These are phyloP conservation scores for Cucumis cinereus DNA, from an alignment of 306 rosid genomes.

Conservation along the genomic window DNA sequence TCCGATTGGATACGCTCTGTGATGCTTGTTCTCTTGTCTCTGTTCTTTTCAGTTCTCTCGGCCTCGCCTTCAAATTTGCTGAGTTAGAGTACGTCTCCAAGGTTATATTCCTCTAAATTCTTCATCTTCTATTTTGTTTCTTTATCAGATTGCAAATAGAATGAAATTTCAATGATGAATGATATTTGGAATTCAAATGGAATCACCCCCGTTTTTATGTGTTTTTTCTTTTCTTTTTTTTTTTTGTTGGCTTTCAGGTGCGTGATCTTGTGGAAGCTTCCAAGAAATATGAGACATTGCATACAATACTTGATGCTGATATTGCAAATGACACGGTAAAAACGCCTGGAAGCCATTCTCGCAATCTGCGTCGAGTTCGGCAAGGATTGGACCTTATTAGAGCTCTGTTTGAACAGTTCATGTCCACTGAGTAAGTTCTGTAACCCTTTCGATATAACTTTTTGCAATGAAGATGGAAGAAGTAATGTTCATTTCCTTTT, in stretches of 20 bases:
- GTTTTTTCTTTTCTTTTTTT: not conserved
- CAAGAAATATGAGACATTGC: conserved; percentile 30
- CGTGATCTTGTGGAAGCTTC: conserved; percentile 65
- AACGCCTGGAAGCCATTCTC: conserved; percentile 63
- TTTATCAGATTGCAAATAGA: not conserved
- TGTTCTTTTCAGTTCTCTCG: conserved; percentile 68
- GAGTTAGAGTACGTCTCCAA: conserved; percentile 81
- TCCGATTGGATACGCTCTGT: conserved; percentile 48
- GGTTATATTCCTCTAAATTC: conserved; percentile 24
- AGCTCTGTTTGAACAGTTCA: conserved; percentile 60
- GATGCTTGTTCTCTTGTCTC: conserved; percentile 52
- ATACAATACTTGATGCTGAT: conserved; percentile 43
- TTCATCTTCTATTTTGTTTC: not conserved
- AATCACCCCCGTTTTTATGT: not conserved
- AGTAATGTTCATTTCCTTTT: not conserved
- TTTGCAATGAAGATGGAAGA: not conserved
- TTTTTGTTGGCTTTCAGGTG: conserved; percentile 51
- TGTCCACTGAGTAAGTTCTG: conserved; percentile 40
- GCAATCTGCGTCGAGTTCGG: conserved; percentile 83
- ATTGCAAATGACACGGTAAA: conserved; percentile 47
- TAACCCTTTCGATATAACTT: not conserved
- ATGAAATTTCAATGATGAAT: not conserved
- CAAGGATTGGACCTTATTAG: conserved; percentile 92
- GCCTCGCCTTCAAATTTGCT: conserved; percentile 90
- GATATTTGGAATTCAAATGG: not conserved